Conservation (phyloP, 805 yeast species). For the Ogataea corticis region DNA sequence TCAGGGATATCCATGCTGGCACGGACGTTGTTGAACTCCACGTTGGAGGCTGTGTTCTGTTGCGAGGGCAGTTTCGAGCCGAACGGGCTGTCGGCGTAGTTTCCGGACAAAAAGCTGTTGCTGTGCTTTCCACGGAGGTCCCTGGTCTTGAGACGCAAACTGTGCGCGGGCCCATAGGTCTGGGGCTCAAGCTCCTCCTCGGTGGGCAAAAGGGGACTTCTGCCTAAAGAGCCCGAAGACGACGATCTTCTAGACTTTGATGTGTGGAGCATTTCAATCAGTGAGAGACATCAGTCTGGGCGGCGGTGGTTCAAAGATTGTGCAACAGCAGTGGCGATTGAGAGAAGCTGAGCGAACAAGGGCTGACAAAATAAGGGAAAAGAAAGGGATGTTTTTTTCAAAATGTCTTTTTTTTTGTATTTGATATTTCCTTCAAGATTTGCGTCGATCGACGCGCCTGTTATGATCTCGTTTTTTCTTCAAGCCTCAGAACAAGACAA, state of each 20-base stretch:
- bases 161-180: background rate
- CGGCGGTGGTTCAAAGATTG: background rate
- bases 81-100: constrained; percentile 19
- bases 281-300: background rate
- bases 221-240: background rate
- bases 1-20: constrained; percentile 14
- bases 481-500: background rate
- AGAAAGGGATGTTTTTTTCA: background rate
- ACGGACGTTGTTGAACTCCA: constrained; percentile 37
- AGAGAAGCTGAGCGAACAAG: background rate
- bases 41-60: constrained; percentile 30
- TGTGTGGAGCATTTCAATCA: background rate
- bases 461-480: no score
- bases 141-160: background rate
- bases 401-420: no score
- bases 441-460: background rate
- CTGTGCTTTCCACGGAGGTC: constrained; percentile 12
- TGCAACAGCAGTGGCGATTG: no score
- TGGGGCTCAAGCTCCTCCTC: constrained; percentile 1
- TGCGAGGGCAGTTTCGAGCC: constrained; percentile 21
- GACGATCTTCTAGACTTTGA: constrained; percentile 1
- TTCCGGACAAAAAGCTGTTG: constrained; percentile 9
- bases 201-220: background rate
- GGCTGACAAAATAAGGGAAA: background rate
- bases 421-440: background rate